phyloP scores from a whole-genome alignment of 257 asterid genomes.

The Penstemon barbatus region DNA sequence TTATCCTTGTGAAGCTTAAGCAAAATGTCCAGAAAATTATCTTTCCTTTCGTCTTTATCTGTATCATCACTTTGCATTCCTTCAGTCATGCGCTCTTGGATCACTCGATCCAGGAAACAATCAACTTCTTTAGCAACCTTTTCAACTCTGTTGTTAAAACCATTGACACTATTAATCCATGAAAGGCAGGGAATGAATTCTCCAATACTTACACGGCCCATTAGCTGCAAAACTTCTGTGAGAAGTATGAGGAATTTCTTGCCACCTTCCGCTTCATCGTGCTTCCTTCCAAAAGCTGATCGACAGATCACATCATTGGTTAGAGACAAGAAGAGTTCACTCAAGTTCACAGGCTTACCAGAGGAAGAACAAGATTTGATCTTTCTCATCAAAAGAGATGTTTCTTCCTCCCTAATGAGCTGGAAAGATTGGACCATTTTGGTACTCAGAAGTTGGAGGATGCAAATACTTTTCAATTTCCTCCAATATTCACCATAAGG shows the following conservation, averaged over 20 bases:
- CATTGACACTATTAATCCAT: conserved; percentile 48
- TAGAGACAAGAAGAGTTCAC: conserved; percentile 29
- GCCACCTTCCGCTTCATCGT: conserved; percentile 39
- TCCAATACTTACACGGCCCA: conserved; percentile 42
- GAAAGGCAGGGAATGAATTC: conserved; percentile 49
- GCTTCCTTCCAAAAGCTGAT: conserved; percentile 53
- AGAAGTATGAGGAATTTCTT: conserved; percentile 31
- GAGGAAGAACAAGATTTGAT: conserved; percentile 17
- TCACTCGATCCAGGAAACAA: conserved; percentile 40
- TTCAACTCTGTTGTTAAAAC: conserved; percentile 36
- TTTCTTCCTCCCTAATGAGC: conserved; percentile 44
- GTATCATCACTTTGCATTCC: not conserved
- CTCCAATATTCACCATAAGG: conserved; percentile 60
- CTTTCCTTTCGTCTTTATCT: not conserved
- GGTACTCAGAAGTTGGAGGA: conserved; percentile 49
- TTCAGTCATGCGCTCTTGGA: conserved; percentile 34
- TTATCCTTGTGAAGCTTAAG: conserved; percentile 30
- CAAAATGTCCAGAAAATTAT: conserved; percentile 44
- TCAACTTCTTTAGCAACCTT: conserved; percentile 41
- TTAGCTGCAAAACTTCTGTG: conserved; percentile 26
- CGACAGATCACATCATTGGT: conserved; percentile 44
- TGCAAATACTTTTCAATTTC: conserved; percentile 37
- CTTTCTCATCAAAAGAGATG: conserved; percentile 33
- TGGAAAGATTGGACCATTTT: conserved; percentile 45
- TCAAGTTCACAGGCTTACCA: conserved; percentile 32